These are phyloP conservation scores for Artemisia argyi DNA, from an alignment of 129 eudicot species.

Conservation along the genomic window DNA sequence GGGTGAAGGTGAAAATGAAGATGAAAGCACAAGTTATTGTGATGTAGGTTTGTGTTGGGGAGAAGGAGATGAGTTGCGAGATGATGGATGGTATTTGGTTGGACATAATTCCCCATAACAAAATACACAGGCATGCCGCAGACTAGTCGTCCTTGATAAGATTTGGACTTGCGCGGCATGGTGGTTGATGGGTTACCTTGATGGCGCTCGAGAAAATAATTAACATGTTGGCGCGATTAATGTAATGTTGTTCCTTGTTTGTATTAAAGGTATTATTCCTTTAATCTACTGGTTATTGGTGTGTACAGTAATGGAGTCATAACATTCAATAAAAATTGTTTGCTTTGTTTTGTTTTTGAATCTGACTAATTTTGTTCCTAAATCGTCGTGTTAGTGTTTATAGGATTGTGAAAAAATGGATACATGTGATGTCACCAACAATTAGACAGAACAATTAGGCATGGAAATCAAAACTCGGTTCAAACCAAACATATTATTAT, in stretches of 20 bases:
- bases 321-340: not conserved
- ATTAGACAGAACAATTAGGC: too few relatives aligned
- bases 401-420: too few relatives aligned
- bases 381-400: too few relatives aligned
- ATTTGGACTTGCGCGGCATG: too few relatives aligned
- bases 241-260: not conserved
- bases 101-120: not conserved
- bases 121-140: too few relatives aligned
- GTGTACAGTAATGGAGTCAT: slow-evolving; percentile 21
- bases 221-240: too few relatives aligned
- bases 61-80: slow-evolving; percentile 26
- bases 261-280: not conserved
- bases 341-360: not conserved
- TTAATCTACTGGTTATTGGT: slow-evolving; percentile 9
- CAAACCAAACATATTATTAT: too few relatives aligned
- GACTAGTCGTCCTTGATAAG: too few relatives aligned
- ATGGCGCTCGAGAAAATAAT: too few relatives aligned
- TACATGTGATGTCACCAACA: too few relatives aligned
- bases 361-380: not conserved
- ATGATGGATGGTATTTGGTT: slow-evolving; percentile 72
- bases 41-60: slow-evolving; percentile 48
- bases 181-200: too few relatives aligned
- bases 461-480: too few relatives aligned
- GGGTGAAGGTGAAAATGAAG: slow-evolving; percentile 39
- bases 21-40: slow-evolving; percentile 32